Evolutionary conservation across 495 filamentous ascomycete species (phyloP), one percentile per base, ranked within the genome.

Genomic region (Aspergillus incahuasiensis): DNA sequence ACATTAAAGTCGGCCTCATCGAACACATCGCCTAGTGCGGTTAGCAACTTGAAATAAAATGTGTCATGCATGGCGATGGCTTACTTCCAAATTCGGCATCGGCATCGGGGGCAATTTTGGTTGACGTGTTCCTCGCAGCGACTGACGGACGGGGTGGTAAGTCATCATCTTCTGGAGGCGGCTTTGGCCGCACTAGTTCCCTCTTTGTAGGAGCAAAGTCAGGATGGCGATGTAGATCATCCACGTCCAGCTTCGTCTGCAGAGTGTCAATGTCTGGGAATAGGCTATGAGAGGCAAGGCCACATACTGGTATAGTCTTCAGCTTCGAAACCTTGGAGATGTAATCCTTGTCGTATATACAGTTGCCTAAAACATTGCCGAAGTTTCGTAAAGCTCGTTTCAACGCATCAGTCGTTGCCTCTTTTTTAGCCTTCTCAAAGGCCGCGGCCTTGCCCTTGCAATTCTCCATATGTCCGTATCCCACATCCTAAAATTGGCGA

Each of bases 381-480:
- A 98, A 98, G 55, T 86, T 96, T 22, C 92, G 82, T 58, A 98
- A 68, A 9, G 95, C 82, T 53, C 94, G 81, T 71, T 98, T 98
- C 58, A 97, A 70, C 0, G 82, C 92, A 76, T 98, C 94, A 19
- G 94, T 97, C 18, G 91, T 95, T 5, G 89, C 95, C 73, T 97
- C 91, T 67, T 98, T 98, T 74, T 97, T 97, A 1, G 92, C 90
- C 68, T 97, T 97, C 68, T 97, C 92, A 63, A 96, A 97, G 2
- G 91, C 92, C 6, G 88, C 84, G 0, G 91, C 92, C 73, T 97
- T 97, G 22, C 87, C 86, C 71, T 95, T 96, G 71, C 85, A 89
- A 60, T 97, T 98, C 67, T 97, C 92, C 49, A 94, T 95, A 56
- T 91, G 85, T 3, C 95, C 94, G 61, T 97, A 97, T 1, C 94